These are phyloP conservation scores for Plasmodium gonderi DNA, from an alignment of 169 alveolate species.

Conservation along the genomic window DNA sequence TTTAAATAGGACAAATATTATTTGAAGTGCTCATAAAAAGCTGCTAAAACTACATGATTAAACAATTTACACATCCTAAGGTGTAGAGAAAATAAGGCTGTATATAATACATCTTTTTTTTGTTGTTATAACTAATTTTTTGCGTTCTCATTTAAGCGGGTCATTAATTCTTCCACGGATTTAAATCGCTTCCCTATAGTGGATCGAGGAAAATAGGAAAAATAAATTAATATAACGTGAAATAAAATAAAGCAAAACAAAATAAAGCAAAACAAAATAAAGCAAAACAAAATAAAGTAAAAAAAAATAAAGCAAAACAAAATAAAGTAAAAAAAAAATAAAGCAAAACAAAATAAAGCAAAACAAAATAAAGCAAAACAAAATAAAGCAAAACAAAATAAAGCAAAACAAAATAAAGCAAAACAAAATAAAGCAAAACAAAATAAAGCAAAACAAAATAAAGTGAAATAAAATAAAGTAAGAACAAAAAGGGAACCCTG, in stretches of 20 bases:
- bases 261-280: too few relatives aligned
- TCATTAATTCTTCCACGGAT: constrained; percentile 4
- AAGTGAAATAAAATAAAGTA: background rate
- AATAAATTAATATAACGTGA: too few relatives aligned
- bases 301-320: background rate
- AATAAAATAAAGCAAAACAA: background rate
- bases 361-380: background rate
- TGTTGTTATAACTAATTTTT: background rate
- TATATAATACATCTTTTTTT: background rate
- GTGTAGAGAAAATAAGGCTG: background rate
- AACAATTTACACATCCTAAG: background rate
- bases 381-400: too few relatives aligned
- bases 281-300: too few relatives aligned
- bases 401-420: too few relatives aligned
- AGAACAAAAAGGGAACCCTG: background rate
- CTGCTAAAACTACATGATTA: background rate
- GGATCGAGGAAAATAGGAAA: background rate
- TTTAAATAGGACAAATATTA: too few relatives aligned
- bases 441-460: background rate
- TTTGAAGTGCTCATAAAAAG: too few relatives aligned
- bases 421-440: background rate
- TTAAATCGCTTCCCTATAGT: background rate
- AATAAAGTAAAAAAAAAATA: background rate
- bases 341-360: background rate
- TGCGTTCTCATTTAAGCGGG: constrained; percentile 2